Evolutionary conservation across 2,329 filamentous ascomycete species (phyloP).

Genomic region (Fusarium algeriense): DNA sequence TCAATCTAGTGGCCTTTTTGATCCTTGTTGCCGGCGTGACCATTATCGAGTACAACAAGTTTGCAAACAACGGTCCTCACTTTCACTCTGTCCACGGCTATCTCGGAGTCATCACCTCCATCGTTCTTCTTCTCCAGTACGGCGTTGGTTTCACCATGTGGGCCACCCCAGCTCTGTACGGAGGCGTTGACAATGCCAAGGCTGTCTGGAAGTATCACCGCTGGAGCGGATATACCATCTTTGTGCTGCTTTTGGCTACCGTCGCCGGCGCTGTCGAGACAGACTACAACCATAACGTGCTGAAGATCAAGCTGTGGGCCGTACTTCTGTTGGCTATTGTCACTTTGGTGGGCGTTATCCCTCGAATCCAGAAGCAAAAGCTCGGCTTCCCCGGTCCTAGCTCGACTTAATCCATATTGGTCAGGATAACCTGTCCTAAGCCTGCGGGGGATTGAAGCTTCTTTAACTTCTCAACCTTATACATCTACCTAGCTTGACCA

Average conservation of each 20-base stretch:
- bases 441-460: too few species aligned
- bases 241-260: constrained; percentile 79
- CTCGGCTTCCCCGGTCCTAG: constrained; percentile 64
- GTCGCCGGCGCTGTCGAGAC: constrained; percentile 82
- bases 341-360: constrained; percentile 77
- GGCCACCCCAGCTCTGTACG: constrained; percentile 79
- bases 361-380: constrained; percentile 86
- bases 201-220: constrained; percentile 92
- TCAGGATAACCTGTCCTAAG: too few species aligned
- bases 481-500: not conserved
- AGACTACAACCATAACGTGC: constrained; percentile 74
- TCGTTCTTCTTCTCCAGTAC: constrained; percentile 78
- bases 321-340: constrained; percentile 75
- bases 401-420: constrained; percentile 17
- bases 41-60: constrained; percentile 88
- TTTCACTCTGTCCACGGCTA: constrained; percentile 86
- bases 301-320: constrained; percentile 82
- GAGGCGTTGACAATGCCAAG: constrained; percentile 83
- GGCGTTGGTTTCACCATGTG: constrained; percentile 86
- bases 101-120: constrained; percentile 81
- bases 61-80: constrained; percentile 73
- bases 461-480: too few species aligned
- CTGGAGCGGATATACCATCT: constrained; percentile 77
- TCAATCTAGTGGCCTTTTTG: constrained; percentile 76
- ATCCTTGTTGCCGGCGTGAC: constrained; percentile 73